Evolutionary conservation across 805 yeast species (phyloP), one percentile per base, ranked within the genome.

Genomic region (Cyberlindnera mycetangii): DNA sequence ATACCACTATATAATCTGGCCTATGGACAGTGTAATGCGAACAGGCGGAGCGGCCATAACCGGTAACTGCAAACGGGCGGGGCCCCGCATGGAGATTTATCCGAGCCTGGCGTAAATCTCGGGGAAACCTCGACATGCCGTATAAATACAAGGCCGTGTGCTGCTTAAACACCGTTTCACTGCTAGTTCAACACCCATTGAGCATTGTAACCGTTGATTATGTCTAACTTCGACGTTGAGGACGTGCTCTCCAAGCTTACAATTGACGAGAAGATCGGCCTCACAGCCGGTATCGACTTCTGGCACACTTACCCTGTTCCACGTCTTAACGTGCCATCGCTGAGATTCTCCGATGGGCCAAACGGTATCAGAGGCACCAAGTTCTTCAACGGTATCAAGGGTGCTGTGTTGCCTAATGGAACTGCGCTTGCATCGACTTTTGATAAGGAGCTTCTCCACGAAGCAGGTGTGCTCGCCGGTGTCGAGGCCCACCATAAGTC

Each of bases 331-430:
- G 56, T 77, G 25, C 79, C 78, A 4, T 58, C 42, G 64, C 49
- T 78, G 8, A 66, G 82, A 55, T 54, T 73, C 22, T 60, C 72
- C 14, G 85, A 79, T 55, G 85, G 85, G 17, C 85, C 85, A 37
- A 79, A 79, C 55, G 85, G 85, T 49, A 69, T 78, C 38, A 67
- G 85, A 49, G 85, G 85, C 18, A 76, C 79, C 16, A 69, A 65
- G 36, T 78, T 78, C 55, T 75, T 76, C 55, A 67, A 72, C 48
- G 68, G 76, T 30, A 66, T 69, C 22, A 78, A 79, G 11, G 68
- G 81, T 31, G 80, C 78, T 46, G 78, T 82, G 50, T 70, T 79
- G 53, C 81, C 84, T 5, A 51, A 55, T 56, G 84, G 83, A 25
- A 77, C 84, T 7, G 83, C 70, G 4, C 56, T 79, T 55, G 84